Percentiles rank a stretch among this genome's conserved stretches.
Conservation (phyloP, 2,329 filamentous ascomycete species). For the Delphinella strobiligena region DNA sequence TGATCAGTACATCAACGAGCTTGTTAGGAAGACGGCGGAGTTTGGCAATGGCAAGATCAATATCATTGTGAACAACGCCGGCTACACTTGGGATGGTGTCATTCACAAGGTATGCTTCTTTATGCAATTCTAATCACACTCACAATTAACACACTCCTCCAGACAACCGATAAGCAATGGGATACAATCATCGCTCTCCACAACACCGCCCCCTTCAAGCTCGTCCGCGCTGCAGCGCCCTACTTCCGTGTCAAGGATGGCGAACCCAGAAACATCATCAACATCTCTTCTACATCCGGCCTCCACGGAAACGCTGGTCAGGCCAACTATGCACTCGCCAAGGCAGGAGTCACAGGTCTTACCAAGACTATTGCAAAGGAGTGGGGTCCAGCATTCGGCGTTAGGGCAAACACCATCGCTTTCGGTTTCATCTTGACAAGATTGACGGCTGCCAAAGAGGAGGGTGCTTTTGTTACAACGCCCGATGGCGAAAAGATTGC, state of each 20-base stretch:
- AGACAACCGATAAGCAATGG: slow-evolving; percentile 84
- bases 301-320: slow-evolving; percentile 84
- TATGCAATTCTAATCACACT: not conserved
- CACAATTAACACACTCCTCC: not conserved
- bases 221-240: slow-evolving; percentile 66
- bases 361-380: slow-evolving; percentile 86
- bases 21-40: slow-evolving; percentile 64
- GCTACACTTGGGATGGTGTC: slow-evolving; percentile 86
- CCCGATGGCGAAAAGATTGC: slow-evolving; percentile 65
- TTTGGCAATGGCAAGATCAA: slow-evolving; percentile 83
- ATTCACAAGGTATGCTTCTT: slow-evolving; percentile 57
- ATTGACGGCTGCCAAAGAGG: slow-evolving; percentile 73
- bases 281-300: slow-evolving; percentile 71
- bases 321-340: slow-evolving; percentile 76
- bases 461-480: slow-evolving; percentile 65
- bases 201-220: slow-evolving; percentile 74
- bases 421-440: slow-evolving; percentile 74
- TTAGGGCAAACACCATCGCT: slow-evolving; percentile 70
- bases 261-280: slow-evolving; percentile 66
- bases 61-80: slow-evolving; percentile 84
- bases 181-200: slow-evolving; percentile 76
- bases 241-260: slow-evolving; percentile 83
- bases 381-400: slow-evolving; percentile 76
- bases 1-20: slow-evolving; percentile 53
- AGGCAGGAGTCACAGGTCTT: slow-evolving; percentile 70